Evolutionary conservation across 2,329 filamentous ascomycete genomes (phyloP).

Genomic region (Trichoderma sp.): DNA sequence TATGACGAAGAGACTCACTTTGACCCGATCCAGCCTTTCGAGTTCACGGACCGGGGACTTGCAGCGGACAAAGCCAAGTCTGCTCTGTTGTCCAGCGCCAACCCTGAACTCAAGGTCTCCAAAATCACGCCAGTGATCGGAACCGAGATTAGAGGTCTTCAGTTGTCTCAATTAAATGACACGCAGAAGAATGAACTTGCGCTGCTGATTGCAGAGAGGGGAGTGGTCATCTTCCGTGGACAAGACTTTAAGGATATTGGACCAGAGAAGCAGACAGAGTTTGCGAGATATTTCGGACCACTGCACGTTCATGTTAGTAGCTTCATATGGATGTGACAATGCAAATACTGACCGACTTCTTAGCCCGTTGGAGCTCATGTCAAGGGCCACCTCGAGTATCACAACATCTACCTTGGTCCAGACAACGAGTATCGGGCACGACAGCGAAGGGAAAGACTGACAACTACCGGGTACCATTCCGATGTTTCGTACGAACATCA

Average conservation of each 20-base stretch:
- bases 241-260: constrained; percentile 39
- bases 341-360: neutral
- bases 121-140: constrained; percentile 46
- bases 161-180: constrained; percentile 44
- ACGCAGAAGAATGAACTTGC: constrained; percentile 51
- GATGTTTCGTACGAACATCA: constrained; percentile 52
- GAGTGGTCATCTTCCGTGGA: constrained; percentile 47
- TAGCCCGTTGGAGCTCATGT: constrained; percentile 16
- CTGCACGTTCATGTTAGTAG: constrained; percentile 6
- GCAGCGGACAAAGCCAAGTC: constrained; percentile 46
- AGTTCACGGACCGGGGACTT: constrained; percentile 32
- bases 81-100: constrained; percentile 34
- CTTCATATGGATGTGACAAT: too few relatives aligned
- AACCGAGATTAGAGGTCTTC: constrained; percentile 38
- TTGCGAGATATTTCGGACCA: constrained; percentile 11
- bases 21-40: constrained; percentile 13
- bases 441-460: neutral
- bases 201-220: constrained; percentile 44
- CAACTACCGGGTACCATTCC: constrained; percentile 43
- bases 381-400: constrained; percentile 11
- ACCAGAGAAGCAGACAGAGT: constrained; percentile 5
- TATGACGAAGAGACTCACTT: constrained; percentile 15
- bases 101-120: constrained; percentile 32
- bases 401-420: constrained; percentile 14
- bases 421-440: constrained; percentile 11